phyloP scores from a whole-genome alignment of 257 asterid genomes.

The Scutellaria minor region DNA sequence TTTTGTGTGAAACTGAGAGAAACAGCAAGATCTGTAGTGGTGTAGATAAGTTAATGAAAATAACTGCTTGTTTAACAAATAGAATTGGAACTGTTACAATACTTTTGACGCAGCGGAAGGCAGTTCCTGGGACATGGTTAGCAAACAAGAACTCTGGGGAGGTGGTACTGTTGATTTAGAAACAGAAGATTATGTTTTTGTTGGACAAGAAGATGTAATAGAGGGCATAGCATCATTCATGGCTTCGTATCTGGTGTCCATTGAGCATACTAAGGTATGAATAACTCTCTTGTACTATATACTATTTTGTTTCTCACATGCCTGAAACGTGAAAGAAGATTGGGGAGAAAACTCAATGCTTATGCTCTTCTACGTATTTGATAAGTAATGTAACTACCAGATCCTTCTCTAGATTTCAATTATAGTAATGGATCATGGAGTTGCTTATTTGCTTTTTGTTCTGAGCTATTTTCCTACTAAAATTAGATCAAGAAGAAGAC shows the following conservation, averaged over 20 bases:
- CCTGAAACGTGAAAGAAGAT: too few relatives aligned
- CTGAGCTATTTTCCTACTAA: too few relatives aligned
- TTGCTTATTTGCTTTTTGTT: too few relatives aligned
- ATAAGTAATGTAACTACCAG: too few relatives aligned
- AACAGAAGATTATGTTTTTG: slow-evolving; percentile 85
- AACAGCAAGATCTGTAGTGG: not conserved
- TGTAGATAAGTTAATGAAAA: not conserved
- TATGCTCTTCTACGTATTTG: too few relatives aligned
- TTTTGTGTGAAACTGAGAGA: slow-evolving; percentile 12
- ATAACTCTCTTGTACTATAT: slow-evolving; percentile 1
- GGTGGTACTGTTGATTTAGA: slow-evolving; percentile 61
- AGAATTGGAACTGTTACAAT: slow-evolving; percentile 28
- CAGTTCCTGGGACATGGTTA: slow-evolving; percentile 94
- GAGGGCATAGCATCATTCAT: slow-evolving; percentile 98
- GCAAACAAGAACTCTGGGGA: slow-evolving; percentile 88
- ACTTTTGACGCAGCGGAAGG: slow-evolving; percentile 68
- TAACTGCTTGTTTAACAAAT: not conserved
- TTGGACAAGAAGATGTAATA: slow-evolving; percentile 94
- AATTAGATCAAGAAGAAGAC: too few relatives aligned
- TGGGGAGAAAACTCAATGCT: too few relatives aligned
- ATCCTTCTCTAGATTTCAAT: too few relatives aligned
- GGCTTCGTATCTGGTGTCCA: slow-evolving; percentile 92
- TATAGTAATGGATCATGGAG: too few relatives aligned
- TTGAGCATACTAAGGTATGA: slow-evolving; percentile 85
- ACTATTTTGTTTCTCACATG: too few relatives aligned